Conservation (phyloP, 257 asterid genomes). For the Solanum habrochaites region DNA sequence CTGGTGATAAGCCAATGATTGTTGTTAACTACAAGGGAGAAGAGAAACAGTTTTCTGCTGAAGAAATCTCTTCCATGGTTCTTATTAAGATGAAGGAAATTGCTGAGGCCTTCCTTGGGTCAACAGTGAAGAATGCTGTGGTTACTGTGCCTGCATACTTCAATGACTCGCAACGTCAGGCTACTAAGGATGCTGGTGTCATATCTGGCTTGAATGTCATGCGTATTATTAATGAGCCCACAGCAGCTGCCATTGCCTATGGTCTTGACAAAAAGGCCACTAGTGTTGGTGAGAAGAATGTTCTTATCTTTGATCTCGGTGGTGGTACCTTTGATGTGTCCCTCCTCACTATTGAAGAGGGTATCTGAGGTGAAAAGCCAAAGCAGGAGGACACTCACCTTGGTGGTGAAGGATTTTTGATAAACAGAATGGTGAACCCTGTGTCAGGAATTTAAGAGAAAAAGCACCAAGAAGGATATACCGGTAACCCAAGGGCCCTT, state of each 20-base stretch:
- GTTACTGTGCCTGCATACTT: constrained; percentile 14
- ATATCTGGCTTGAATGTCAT: constrained; percentile 6
- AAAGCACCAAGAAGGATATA: constrained; percentile 25
- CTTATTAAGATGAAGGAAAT: constrained; percentile 10
- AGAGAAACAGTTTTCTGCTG: constrained; percentile 8
- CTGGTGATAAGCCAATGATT: constrained; percentile 10
- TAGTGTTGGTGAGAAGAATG: constrained; percentile 4
- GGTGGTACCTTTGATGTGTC: constrained; percentile 19
- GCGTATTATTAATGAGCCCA: constrained; percentile 15
- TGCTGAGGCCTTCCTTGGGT: constrained; percentile 9
- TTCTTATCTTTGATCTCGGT: constrained; percentile 13
- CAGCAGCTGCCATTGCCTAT: constrained; percentile 14
- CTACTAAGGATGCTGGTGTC: constrained; percentile 11
- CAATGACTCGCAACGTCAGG: constrained; percentile 7
- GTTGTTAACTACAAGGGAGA: constrained; percentile 6
- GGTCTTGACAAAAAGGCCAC: constrained; percentile 8
- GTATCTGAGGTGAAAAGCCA: constrained; percentile 15
- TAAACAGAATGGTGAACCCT: constrained; percentile 10
- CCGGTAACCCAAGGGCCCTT: constrained; percentile 13
- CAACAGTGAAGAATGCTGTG: constrained; percentile 5
- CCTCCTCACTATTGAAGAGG: constrained; percentile 11
- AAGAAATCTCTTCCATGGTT: constrained; percentile 14
- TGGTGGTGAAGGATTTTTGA: constrained; percentile 18
- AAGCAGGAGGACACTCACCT: constrained; percentile 19
- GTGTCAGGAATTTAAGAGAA: constrained; percentile 17